Percentiles rank a stretch among this genome's conserved stretches.
Conservation (phyloP, 352 stramenopile genomes). For the Globisporangium iwayamae region DNA sequence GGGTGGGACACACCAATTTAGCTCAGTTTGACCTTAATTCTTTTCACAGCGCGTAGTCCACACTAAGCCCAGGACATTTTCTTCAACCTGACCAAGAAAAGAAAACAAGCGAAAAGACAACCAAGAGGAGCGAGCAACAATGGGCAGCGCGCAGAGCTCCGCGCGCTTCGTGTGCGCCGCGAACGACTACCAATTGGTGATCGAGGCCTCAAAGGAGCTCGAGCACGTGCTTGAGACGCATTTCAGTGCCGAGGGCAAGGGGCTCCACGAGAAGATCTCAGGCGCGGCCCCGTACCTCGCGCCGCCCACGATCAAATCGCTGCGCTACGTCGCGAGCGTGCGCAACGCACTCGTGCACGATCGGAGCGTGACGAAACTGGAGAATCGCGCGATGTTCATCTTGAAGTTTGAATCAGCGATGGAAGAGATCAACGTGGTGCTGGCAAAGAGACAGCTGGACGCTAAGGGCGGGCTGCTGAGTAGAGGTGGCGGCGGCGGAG, state of each 20-base stretch:
- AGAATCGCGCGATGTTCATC: slow-evolving; percentile 65
- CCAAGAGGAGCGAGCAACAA: not conserved
- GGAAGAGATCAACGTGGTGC: slow-evolving; percentile 56
- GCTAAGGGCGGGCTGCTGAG: slow-evolving; percentile 1
- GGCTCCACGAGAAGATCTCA: slow-evolving; percentile 73
- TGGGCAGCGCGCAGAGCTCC: not conserved
- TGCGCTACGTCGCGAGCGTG: slow-evolving; percentile 78
- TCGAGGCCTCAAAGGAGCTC: slow-evolving; percentile 80
- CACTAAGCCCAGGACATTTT: not conserved
- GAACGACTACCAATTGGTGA: slow-evolving; percentile 83
- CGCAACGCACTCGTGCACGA: slow-evolving; percentile 84
- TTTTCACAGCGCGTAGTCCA: not conserved
- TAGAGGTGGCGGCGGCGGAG: not conserved
- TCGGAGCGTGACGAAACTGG: slow-evolving; percentile 48
- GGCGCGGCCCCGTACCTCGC: slow-evolving; percentile 41
- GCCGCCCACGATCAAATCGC: slow-evolving; percentile 45
- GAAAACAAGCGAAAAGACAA: not conserved
- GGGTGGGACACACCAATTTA: no score
- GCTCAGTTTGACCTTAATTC: no score
- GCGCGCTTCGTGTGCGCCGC: slow-evolving; percentile 29
- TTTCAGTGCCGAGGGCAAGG: slow-evolving; percentile 62
- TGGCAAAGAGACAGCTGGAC: slow-evolving; percentile 50
- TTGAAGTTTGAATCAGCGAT: slow-evolving; percentile 51
- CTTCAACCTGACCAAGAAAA: not conserved
- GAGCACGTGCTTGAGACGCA: slow-evolving; percentile 63